Percentiles rank a stretch among this genome's conserved stretches.
phyloP scores from a whole-genome alignment of 306 rosid species.

The Carpinus viminea region DNA sequence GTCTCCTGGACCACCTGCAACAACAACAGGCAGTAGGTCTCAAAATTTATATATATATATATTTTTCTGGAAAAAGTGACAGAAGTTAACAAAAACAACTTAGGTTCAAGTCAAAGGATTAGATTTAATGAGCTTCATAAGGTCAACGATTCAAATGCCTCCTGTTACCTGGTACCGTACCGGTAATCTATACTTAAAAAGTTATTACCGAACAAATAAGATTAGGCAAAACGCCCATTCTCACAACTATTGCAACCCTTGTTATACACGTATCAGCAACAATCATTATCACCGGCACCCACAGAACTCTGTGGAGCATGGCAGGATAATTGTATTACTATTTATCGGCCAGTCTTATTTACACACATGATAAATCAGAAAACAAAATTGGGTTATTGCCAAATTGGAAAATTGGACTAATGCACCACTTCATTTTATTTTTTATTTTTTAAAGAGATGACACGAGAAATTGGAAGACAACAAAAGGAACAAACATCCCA shows the following conservation, averaged over 20 bases:
- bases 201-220: not conserved
- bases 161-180: not conserved
- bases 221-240: not conserved
- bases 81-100: not conserved
- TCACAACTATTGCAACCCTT: not conserved
- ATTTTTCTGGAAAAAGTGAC: not conserved
- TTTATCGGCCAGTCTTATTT: not conserved
- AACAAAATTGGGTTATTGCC: not conserved
- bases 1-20: conserved; percentile 96
- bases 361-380: not conserved
- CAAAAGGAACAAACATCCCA: too few species aligned
- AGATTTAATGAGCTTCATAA: too few species aligned
- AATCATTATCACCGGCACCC: not conserved
- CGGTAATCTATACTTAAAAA: not conserved
- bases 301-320: not conserved
- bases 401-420: not conserved
- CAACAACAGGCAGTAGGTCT: not conserved
- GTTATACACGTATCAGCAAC: too few species aligned
- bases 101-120: not conserved
- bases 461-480: not conserved
- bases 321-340: not conserved
- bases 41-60: not conserved
- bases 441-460: not conserved
- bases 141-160: too few species aligned
- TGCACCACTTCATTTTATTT: not conserved